Percentiles rank a stretch among this genome's conserved stretches.
phyloP scores from a whole-genome alignment of 805 yeast genomes.

The Myxozyma vanderwaltii region DNA sequence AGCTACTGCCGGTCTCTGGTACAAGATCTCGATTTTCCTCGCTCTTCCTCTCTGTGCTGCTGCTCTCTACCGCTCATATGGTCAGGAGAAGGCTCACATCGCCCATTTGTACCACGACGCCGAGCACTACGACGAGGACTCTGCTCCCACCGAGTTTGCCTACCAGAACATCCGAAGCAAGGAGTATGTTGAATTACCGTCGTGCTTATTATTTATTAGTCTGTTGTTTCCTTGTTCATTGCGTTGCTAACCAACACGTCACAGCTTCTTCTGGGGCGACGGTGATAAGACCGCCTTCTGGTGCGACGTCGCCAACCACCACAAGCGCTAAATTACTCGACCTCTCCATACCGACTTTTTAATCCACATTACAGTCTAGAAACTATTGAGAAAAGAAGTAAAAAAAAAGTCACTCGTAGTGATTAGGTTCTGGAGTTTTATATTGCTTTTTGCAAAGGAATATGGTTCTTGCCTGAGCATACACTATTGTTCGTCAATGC shows the following conservation, averaged over 20 bases:
- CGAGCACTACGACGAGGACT: constrained; percentile 71
- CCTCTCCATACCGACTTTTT: not conserved
- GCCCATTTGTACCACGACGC: constrained; percentile 64
- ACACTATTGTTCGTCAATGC: not conserved
- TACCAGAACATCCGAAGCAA: constrained; percentile 87
- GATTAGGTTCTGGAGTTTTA: not conserved
- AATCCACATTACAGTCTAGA: not conserved
- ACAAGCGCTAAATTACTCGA: constrained; percentile 40
- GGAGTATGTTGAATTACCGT: constrained; percentile 44
- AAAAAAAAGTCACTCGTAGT: not conserved
- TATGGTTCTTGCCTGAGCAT: not conserved
- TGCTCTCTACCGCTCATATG: constrained; percentile 78
- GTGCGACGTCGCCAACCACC: constrained; percentile 91
- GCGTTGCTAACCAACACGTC: not conserved
- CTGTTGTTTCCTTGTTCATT: too few species aligned
- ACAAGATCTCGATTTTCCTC: constrained; percentile 73
- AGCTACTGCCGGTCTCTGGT: constrained; percentile 78
- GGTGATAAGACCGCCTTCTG: constrained; percentile 98
- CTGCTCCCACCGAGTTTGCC: constrained; percentile 89
- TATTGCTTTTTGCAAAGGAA: not conserved
- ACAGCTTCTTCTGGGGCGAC: constrained; percentile 91
- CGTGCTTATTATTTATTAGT: not conserved
- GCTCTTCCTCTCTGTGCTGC: constrained; percentile 80
- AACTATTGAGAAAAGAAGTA: not conserved
- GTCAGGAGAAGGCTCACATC: constrained; percentile 84